Evolutionary conservation across 1,139 yeast genomes (phyloP).

Genomic region (Sugiyamaella novakii): DNA sequence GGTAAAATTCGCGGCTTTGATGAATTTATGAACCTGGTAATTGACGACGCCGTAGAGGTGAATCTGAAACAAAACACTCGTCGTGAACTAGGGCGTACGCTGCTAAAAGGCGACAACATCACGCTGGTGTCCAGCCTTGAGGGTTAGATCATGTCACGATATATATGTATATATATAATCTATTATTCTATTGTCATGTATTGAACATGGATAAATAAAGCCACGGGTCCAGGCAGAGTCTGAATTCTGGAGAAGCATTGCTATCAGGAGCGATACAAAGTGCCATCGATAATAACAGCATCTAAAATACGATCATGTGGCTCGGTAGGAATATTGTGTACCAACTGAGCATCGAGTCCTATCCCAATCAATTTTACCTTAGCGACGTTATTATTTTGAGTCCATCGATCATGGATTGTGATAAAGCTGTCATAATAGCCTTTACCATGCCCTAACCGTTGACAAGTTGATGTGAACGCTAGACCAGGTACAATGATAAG

Average conservation of each 20-base stretch:
- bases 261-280: constrained; percentile 11
- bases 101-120: constrained; percentile 92
- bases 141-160: constrained; percentile 21
- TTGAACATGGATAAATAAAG: background rate
- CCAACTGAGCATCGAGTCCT: constrained; percentile 71
- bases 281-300: constrained; percentile 51
- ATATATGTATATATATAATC: constrained; percentile 13
- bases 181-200: constrained; percentile 1
- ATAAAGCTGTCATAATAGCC: constrained; percentile 89
- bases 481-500: constrained; percentile 82
- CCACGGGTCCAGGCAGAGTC: constrained; percentile 7
- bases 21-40: constrained; percentile 95
- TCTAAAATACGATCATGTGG: constrained; percentile 71
- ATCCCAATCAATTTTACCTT: constrained; percentile 55
- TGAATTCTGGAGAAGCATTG: background rate
- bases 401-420: constrained; percentile 49
- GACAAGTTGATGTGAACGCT: constrained; percentile 60
- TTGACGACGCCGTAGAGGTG: constrained; percentile 83
- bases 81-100: constrained; percentile 52
- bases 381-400: constrained; percentile 24
- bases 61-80: constrained; percentile 48
- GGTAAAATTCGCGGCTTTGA: constrained; percentile 91
- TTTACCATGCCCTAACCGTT: constrained; percentile 87
- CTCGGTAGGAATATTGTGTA: constrained; percentile 62
- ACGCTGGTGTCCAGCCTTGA: constrained; percentile 70